Evolutionary conservation across 768 basidiomycete species (phyloP).

Genomic region (Hygrophoropsis aurantiaca): DNA sequence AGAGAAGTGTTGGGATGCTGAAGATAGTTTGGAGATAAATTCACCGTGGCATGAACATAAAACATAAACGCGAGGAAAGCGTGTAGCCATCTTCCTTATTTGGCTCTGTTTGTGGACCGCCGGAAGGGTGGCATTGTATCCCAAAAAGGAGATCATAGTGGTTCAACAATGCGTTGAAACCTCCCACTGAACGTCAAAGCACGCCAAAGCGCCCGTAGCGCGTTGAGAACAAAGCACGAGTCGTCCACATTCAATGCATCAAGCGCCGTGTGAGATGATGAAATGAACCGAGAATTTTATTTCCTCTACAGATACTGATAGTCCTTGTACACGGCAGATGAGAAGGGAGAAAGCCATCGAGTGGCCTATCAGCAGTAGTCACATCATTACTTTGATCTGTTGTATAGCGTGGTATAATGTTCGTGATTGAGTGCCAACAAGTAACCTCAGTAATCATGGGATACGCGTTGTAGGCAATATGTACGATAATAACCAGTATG

Average conservation of each 20-base stretch:
- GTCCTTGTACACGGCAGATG: no score
- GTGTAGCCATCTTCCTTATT: conserved; percentile 19
- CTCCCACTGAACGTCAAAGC: no score
- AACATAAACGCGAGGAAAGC: conserved; percentile 10
- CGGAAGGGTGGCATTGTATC: conserved; percentile 5
- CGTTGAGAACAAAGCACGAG: no score
- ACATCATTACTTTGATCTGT: conserved; percentile 10
- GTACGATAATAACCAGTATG: conserved; percentile 17
- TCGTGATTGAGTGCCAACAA: conserved; percentile 7
- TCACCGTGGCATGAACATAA: conserved; percentile 9
- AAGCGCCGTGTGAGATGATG: no score
- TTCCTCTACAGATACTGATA: no score
- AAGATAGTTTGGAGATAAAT: neutral
- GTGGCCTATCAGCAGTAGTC: no score
- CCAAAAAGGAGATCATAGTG: conserved; percentile 4
- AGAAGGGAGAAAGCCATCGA: no score
- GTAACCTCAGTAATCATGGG: conserved; percentile 9
- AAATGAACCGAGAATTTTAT: no score
- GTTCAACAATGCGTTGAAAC: no score
- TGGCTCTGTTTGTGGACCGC: conserved; percentile 19
- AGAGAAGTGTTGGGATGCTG: neutral
- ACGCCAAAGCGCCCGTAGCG: no score
- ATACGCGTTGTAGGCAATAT: conserved; percentile 22
- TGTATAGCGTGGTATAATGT: conserved; percentile 13
- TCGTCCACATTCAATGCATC: no score